phyloP scores from a whole-genome alignment of 2,329 filamentous ascomycete species.

The Tolypocladium guangdongense region DNA sequence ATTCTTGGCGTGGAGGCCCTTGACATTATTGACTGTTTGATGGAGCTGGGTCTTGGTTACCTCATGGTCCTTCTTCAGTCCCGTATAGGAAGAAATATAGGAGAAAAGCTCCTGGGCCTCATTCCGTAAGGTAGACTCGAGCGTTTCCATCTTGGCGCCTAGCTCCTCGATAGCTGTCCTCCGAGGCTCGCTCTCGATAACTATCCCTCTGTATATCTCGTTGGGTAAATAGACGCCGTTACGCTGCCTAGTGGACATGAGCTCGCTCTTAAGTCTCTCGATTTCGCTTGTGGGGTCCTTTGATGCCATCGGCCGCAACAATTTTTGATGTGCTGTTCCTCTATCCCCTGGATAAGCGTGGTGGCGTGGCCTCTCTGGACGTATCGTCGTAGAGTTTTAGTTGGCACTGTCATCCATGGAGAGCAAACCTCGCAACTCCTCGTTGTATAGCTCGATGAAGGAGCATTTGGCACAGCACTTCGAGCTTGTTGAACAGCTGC shows the following conservation, averaged over 20 bases:
- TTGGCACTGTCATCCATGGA: slow-evolving; percentile 72
- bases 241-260: slow-evolving; percentile 83
- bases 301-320: slow-evolving; percentile 80
- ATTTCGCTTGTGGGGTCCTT: slow-evolving; percentile 85
- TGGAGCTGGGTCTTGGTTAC: slow-evolving; percentile 57
- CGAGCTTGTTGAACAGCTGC: slow-evolving; percentile 75
- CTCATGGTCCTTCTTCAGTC: slow-evolving; percentile 81
- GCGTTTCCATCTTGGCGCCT: slow-evolving; percentile 78
- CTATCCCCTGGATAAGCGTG: slow-evolving; percentile 94
- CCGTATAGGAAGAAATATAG: slow-evolving; percentile 77
- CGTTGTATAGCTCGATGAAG: slow-evolving; percentile 97
- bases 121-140: slow-evolving; percentile 86
- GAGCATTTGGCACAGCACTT: slow-evolving; percentile 95
- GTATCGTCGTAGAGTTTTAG: slow-evolving; percentile 94
- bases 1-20: slow-evolving; percentile 82
- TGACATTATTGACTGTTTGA: slow-evolving; percentile 69
- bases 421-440: slow-evolving; percentile 85
- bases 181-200: slow-evolving; percentile 80
- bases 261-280: slow-evolving; percentile 82
- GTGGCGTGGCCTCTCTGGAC: slow-evolving; percentile 70
- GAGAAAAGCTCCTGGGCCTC: slow-evolving; percentile 92
- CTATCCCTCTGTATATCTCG: slow-evolving; percentile 84
- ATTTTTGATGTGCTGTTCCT: slow-evolving; percentile 83
- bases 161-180: slow-evolving; percentile 90
- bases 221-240: slow-evolving; percentile 92